A percentile compares a stretch with the other conserved stretches of the same genome.
These are phyloP conservation scores for Paecilomyces sp. DNA, from an alignment of 2,329 filamentous ascomycete genomes.

Conservation along the genomic window DNA sequence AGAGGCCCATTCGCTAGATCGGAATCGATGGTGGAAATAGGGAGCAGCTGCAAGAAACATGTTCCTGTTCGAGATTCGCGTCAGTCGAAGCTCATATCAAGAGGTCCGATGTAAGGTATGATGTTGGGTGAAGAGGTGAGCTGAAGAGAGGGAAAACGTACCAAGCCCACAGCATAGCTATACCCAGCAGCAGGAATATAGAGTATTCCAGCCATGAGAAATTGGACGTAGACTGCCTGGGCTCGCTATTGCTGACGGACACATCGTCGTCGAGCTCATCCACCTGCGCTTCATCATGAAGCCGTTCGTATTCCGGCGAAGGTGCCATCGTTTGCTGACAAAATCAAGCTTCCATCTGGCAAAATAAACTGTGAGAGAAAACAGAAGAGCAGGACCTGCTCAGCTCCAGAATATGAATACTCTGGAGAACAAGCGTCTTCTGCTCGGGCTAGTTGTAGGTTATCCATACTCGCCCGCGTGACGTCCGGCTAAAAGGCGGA, in stretches of 20 bases:
- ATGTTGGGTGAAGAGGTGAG: neutral
- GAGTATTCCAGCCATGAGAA: slow-evolving; percentile 85
- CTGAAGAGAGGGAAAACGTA: slow-evolving; percentile 36
- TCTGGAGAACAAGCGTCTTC: neutral
- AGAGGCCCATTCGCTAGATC: slow-evolving; percentile 61
- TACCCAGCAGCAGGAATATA: slow-evolving; percentile 76
- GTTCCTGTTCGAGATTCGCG: slow-evolving; percentile 56
- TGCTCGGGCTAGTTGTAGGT: neutral
- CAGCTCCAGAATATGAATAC: neutral
- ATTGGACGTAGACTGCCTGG: neutral
- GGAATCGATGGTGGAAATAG: slow-evolving; percentile 83
- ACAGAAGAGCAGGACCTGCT: neutral
- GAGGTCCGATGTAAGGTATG: slow-evolving; percentile 6
- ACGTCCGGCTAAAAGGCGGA: neutral
- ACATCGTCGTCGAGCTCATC: slow-evolving; percentile 13
- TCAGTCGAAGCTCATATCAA: neutral
- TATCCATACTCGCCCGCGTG: neutral
- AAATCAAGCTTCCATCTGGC: slow-evolving; percentile 23
- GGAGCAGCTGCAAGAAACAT: slow-evolving; percentile 95
- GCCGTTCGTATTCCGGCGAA: neutral
- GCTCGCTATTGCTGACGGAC: neutral
- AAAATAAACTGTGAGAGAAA: neutral
- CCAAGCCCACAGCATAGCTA: slow-evolving; percentile 98
- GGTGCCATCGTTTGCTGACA: slow-evolving; percentile 8
- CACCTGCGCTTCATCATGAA: slow-evolving; percentile 15